Conservation (phyloP, 106 monocot species). For the Dioscorea zingiberensis region DNA sequence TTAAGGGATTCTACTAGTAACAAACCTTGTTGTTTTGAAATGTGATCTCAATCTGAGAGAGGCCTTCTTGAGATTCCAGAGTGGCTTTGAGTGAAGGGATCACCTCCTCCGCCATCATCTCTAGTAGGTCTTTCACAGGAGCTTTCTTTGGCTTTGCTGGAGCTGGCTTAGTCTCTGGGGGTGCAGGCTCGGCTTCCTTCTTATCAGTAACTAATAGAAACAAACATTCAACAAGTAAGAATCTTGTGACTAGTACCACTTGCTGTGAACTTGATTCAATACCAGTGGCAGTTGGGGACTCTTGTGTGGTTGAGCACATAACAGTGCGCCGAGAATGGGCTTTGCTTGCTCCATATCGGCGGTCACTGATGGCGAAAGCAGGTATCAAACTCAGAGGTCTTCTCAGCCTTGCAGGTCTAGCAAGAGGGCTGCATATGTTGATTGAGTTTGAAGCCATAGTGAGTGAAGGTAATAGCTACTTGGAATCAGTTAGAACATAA, state of each 20-base stretch:
- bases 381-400: not conserved
- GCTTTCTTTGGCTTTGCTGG: slow-evolving; percentile 43
- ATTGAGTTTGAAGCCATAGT: slow-evolving; percentile 38
- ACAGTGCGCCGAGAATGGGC: not conserved
- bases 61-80: slow-evolving; percentile 44
- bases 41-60: slow-evolving; percentile 50
- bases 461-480: not conserved
- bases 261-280: not conserved
- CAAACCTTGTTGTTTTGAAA: slow-evolving; percentile 47
- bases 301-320: slow-evolving; percentile 17
- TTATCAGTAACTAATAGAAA: slow-evolving; percentile 22
- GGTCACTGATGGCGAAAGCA: not conserved
- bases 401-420: slow-evolving; percentile 16
- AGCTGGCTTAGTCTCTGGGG: slow-evolving; percentile 8
- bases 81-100: slow-evolving; percentile 48
- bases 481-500: not conserved
- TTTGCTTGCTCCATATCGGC: slow-evolving; percentile 2
- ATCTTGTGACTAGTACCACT: not conserved
- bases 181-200: slow-evolving; percentile 14
- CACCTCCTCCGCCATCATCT: slow-evolving; percentile 61
- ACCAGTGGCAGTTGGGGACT: slow-evolving; percentile 36
- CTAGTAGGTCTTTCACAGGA: slow-evolving; percentile 32
- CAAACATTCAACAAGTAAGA: not conserved
- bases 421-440: slow-evolving; percentile 22
- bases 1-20: not conserved